Evolutionary conservation across 495 filamentous ascomycete genomes (phyloP).

Genomic region (Talaromyces adpressus): DNA sequence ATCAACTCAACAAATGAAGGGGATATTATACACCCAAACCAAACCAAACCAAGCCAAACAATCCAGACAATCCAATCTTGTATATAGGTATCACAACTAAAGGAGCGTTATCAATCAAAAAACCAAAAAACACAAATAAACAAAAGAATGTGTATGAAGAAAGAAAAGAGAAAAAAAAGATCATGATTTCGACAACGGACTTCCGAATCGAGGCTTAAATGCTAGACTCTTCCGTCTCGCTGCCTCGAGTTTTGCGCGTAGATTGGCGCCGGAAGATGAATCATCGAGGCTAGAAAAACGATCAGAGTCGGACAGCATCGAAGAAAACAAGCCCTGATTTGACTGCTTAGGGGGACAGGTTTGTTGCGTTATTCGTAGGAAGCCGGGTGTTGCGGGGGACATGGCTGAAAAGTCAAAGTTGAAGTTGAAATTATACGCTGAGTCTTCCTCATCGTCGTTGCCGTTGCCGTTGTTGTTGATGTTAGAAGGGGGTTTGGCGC

Average conservation of each 20-base stretch:
- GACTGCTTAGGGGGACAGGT: conserved; percentile 68
- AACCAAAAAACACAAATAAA: background rate
- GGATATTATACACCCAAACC: background rate
- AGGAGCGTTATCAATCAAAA: background rate
- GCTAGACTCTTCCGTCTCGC: conserved; percentile 77
- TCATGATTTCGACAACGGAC: conserved; percentile 45
- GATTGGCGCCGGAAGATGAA: conserved; percentile 18
- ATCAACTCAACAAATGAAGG: background rate
- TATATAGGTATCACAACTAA: background rate
- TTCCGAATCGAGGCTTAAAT: conserved; percentile 70
- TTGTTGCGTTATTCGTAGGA: conserved; percentile 55
- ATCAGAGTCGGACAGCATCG: background rate
- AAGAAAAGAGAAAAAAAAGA: background rate
- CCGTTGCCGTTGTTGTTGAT: background rate
- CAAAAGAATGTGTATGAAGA: background rate
- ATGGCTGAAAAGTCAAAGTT: conserved; percentile 37
- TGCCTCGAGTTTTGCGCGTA: conserved; percentile 62
- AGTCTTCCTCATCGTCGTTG: background rate
- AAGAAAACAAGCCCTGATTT: conserved; percentile 36
- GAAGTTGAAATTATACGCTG: conserved; percentile 7
- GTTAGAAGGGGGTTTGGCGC: background rate
- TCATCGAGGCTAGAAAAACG: background rate
- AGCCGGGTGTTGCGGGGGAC: conserved; percentile 50
- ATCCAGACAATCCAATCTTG: background rate
- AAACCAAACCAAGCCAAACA: background rate